Evolutionary conservation across 148 eudicot species (phyloP).

Genomic region (Silene conica): DNA sequence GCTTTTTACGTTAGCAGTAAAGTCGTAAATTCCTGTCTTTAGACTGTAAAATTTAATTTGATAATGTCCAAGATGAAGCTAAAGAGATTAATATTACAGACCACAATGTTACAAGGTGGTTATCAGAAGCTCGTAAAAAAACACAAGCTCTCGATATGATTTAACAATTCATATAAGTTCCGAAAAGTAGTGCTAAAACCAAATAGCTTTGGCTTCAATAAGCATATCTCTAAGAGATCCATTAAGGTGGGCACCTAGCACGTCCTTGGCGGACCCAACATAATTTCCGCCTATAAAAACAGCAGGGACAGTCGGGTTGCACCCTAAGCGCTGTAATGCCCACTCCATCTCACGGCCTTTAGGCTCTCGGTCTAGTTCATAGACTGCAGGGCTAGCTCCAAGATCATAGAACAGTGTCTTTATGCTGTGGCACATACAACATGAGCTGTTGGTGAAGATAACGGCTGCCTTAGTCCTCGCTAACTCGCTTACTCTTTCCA

Average conservation of each 20-base stretch:
- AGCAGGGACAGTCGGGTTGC: constrained; percentile 33
- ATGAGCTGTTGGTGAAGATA: constrained; percentile 34
- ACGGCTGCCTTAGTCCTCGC: constrained; percentile 35
- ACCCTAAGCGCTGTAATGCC: constrained; percentile 32
- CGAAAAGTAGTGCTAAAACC: constrained; percentile 22
- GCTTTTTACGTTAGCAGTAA: too few relatives aligned
- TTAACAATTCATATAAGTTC: not conserved
- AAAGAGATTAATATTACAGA: not conserved
- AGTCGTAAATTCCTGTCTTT: too few relatives aligned
- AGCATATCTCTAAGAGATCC: constrained; percentile 33
- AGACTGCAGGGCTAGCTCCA: constrained; percentile 37
- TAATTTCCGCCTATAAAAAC: constrained; percentile 32
- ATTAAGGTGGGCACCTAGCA: constrained; percentile 30
- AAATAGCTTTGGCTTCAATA: constrained; percentile 34
- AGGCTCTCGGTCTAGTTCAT: constrained; percentile 29
- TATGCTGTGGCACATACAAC: constrained; percentile 40
- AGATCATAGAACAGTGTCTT: constrained; percentile 30
- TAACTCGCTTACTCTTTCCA: constrained; percentile 33
- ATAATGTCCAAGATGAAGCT: not conserved
- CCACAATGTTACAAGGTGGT: constrained; percentile 14
- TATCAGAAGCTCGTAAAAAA: constrained; percentile 30
- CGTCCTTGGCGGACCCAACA: constrained; percentile 35
- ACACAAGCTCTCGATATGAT: constrained; percentile 21
- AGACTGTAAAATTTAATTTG: not conserved
- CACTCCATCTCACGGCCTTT: constrained; percentile 34